Percentiles rank a stretch among this genome's conserved stretches.
Evolutionary conservation across 805 yeast species (phyloP).

Genomic region (Barnettozyma sp.): DNA sequence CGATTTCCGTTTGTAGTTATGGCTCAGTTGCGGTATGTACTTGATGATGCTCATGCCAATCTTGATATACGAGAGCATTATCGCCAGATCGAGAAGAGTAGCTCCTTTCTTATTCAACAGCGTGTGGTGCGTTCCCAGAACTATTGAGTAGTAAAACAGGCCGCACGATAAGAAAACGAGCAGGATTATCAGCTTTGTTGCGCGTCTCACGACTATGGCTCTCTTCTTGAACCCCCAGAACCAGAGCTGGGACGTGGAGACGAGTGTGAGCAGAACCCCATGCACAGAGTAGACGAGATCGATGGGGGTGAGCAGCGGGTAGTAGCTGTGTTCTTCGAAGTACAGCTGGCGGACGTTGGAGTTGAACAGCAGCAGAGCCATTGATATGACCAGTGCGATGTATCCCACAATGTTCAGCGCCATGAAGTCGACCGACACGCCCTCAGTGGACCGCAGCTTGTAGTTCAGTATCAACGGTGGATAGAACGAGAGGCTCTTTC

Average conservation of each 20-base stretch:
- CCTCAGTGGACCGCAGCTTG: conserved; percentile 36
- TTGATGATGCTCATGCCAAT: conserved; percentile 43
- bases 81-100: conserved; percentile 29
- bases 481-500: conserved; percentile 41
- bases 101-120: conserved; percentile 5
- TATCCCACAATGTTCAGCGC: conserved; percentile 43
- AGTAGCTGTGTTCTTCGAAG: conserved; percentile 25
- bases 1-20: conserved; percentile 70
- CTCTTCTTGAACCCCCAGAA: conserved; percentile 24
- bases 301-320: conserved; percentile 36
- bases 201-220: conserved; percentile 11
- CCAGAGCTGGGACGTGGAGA: conserved; percentile 35
- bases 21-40: conserved; percentile 76
- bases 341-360: conserved; percentile 28
- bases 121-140: conserved; percentile 8
- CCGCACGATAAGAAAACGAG: conserved; percentile 4
- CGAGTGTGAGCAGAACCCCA: conserved; percentile 36
- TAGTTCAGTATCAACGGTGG: conserved; percentile 40
- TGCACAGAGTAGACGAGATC: conserved; percentile 44
- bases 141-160: conserved; percentile 12
- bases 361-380: conserved; percentile 36
- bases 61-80: conserved; percentile 36
- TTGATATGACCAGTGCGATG: conserved; percentile 35
- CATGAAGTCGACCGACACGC: conserved; percentile 43
- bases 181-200: conserved; percentile 18